Base-by-base conservation (phyloP, 1,139 yeast genomes). In the Casaregolazyma suthepensis region DNA sequence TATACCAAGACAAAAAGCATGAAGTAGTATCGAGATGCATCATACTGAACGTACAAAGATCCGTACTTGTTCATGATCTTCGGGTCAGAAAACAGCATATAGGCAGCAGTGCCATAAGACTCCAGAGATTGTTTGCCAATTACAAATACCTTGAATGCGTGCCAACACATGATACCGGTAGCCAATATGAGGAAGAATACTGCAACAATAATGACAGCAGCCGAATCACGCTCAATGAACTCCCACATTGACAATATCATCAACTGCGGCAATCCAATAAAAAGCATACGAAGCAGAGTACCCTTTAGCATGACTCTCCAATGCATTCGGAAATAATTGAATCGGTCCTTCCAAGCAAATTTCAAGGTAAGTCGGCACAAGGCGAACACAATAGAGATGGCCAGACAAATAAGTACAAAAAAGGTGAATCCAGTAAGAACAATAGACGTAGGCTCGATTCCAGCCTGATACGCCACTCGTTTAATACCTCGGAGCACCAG, bases 371-470 rank as follows among this genome's bases (percentile, higher is more conserved):
- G 54, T 23, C 60, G 38, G 31, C 56, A 35, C 18, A 59, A 19
- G 5, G 62, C 59, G 48, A 60, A 58, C 5, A 66, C 55, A 4
- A 60, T 38, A 7, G 59, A 57, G 31, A 69, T 62, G 20, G 67
- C 69, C 19, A 71, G 56, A 51, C 71, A 67, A 65, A 91, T 82
- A 70, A 93, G 86, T 38, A 91, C 73, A 66, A 89, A 85, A 68
- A 91, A 89, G 22, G 88, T 87, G 57, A 89, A 82, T 55, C 91
- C 86, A 0, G 98, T 93, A 71, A 93, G 76, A 66, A 90, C 94
- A 54, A 90, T 72, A 61, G 83, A 80, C 15, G 98, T 87, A 60
- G 85, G 78, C 71, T 93, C 99, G 63, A 93, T 89, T 17, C 80
- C 80, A 12, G 96, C 90, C 59, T 83, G 75, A 69, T 78, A 93